Evolutionary conservation across 129 eudicot genomes (phyloP).

Genomic region (Silybum marianum): DNA sequence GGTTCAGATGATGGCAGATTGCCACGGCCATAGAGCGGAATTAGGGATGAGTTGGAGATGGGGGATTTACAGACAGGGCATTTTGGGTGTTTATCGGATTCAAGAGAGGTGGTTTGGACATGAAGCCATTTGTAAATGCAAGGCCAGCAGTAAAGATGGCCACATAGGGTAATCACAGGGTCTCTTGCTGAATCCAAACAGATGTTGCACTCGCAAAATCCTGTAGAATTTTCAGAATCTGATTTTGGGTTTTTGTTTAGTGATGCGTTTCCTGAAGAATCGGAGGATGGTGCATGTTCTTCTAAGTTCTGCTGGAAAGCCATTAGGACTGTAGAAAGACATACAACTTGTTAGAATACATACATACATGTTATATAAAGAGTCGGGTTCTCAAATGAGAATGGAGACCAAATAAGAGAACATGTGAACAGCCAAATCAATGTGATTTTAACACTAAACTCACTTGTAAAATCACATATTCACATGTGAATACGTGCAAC

Average conservation of each 20-base stretch:
- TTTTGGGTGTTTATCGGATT: conserved; percentile 48
- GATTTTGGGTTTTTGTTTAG: conserved; percentile 45
- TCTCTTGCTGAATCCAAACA: conserved; percentile 83
- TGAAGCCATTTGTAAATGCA: conserved; percentile 92
- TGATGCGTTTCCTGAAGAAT: conserved; percentile 34
- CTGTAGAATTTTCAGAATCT: conserved; percentile 43
- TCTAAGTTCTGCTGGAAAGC: conserved; percentile 44
- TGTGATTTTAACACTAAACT: not conserved
- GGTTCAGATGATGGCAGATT: conserved; percentile 35
- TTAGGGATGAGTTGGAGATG: conserved; percentile 63
- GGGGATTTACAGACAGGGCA: conserved; percentile 87
- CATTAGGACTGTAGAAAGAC: conserved; percentile 43
- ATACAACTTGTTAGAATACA: conserved; percentile 1
- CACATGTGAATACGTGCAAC: not conserved
- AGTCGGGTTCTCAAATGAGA: not conserved
- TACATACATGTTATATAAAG: not conserved
- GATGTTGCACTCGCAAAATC: conserved; percentile 82
- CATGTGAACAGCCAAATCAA: not conserved
- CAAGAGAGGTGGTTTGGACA: conserved; percentile 50
- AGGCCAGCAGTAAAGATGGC: conserved; percentile 94
- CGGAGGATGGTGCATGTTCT: conserved; percentile 33
- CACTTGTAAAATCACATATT: not conserved
- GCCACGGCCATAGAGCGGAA: conserved; percentile 84
- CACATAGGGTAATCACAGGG: conserved; percentile 92
- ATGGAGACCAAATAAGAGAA: not conserved